Evolutionary conservation across 768 basidiomycete species (phyloP).

Genomic region (Macrolepiota albuminosa): DNA sequence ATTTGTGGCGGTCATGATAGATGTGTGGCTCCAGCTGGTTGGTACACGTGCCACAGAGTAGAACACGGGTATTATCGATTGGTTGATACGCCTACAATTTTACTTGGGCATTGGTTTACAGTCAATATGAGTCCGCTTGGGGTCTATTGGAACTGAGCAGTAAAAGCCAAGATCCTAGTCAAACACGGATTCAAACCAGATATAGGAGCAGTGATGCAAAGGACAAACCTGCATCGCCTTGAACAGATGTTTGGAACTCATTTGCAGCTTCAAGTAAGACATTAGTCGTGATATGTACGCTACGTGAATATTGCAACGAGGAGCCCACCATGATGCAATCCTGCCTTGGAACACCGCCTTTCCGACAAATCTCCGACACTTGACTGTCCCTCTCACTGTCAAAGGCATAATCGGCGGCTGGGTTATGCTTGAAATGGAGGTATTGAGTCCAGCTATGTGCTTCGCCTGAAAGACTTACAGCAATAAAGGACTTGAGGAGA

Average conservation of each 20-base stretch:
- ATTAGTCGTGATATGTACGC: not conserved
- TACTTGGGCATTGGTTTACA: conserved; percentile 57
- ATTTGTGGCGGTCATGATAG: no score
- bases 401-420: conserved; percentile 52
- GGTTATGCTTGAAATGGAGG: conserved; percentile 33
- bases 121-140: conserved; percentile 59
- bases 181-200: not conserved
- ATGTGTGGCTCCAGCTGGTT: not conserved
- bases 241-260: conserved; percentile 61
- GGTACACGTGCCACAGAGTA: not conserved
- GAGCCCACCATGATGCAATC: conserved; percentile 55
- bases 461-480: conserved; percentile 1
- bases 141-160: conserved; percentile 65
- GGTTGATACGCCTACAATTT: not conserved
- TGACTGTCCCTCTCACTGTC: conserved; percentile 56
- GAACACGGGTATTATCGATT: not conserved
- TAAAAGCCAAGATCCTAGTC: conserved; percentile 60
- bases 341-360: conserved; percentile 30
- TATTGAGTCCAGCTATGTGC: not conserved
- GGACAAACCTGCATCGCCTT: conserved; percentile 65
- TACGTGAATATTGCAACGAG: not conserved
- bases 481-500: conserved; percentile 14
- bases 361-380: conserved; percentile 55
- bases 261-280: conserved; percentile 39
- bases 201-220: not conserved